A percentile compares a stretch with the other conserved stretches of the same genome.
phyloP scores from a whole-genome alignment of 2,329 filamentous ascomycete genomes.

The Arthrobotrys musiformis region DNA sequence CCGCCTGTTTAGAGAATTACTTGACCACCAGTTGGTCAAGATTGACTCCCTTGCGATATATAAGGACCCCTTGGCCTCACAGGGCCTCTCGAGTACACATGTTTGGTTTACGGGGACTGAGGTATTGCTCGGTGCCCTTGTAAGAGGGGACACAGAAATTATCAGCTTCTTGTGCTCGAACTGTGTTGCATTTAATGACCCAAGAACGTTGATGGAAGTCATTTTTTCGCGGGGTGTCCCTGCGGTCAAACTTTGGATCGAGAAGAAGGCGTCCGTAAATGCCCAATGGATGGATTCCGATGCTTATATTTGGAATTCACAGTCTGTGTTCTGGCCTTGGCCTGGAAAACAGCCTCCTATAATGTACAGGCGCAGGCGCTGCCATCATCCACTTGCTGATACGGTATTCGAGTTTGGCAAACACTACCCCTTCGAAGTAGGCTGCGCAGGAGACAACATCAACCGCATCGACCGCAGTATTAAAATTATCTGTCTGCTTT shows the following conservation, averaged over 20 bases:
- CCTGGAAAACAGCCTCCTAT: too few species aligned
- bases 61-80: not conserved
- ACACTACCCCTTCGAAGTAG: too few species aligned
- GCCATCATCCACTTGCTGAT: too few species aligned
- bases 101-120: too few species aligned
- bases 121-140: not conserved
- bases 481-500: not conserved
- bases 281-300: too few species aligned
- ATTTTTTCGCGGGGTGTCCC: not conserved
- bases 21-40: not conserved
- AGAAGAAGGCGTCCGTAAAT: not conserved
- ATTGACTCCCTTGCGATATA: not conserved
- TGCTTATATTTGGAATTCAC: too few species aligned
- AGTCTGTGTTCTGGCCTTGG: too few species aligned
- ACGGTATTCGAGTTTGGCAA: too few species aligned
- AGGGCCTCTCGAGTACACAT: too few species aligned
- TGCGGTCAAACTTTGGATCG: conserved; percentile 3
- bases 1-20: not conserved
- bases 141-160: not conserved
- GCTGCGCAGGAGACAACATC: too few species aligned
- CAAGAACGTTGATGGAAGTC: not conserved
- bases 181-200: conserved; percentile 13
- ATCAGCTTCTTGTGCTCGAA: not conserved
- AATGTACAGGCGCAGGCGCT: too few species aligned
- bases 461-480: too few species aligned